phyloP scores from a whole-genome alignment of 164 flowering plant genomes.

The Vitis cinerea region DNA sequence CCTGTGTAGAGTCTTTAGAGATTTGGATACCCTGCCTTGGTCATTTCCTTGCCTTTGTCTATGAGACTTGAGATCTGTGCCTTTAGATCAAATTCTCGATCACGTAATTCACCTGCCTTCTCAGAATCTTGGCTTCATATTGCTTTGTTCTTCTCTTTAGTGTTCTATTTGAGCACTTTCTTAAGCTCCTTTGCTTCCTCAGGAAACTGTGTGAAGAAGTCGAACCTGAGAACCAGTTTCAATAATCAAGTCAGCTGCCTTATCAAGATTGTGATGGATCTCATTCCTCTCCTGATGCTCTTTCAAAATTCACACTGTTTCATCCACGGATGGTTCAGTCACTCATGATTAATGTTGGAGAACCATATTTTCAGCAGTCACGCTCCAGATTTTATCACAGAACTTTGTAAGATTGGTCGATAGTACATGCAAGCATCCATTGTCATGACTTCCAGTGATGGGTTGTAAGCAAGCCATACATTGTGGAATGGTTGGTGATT shows the following conservation, averaged over 20 bases:
- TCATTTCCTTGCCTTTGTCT: no score
- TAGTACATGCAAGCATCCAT: no score
- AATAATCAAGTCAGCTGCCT: slow-evolving; percentile 84
- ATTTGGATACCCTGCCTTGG: no score
- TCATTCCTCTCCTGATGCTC: slow-evolving; percentile 95
- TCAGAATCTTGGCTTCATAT: slow-evolving; percentile 92
- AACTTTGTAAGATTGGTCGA: no score
- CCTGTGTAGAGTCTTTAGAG: no score
- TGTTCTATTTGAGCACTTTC: slow-evolving; percentile 84
- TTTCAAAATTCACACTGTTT: slow-evolving; percentile 76
- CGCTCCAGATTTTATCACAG: no score
- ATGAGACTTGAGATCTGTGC: slow-evolving; percentile 58
- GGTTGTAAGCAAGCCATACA: no score
- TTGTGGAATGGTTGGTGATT: no score
- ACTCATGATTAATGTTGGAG: slow-evolving; percentile 91
- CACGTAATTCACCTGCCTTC: slow-evolving; percentile 86
- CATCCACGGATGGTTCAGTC: slow-evolving; percentile 93
- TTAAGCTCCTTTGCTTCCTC: slow-evolving; percentile 96
- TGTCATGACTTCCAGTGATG: no score
- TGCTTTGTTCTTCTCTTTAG: slow-evolving; percentile 89
- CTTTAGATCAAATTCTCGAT: slow-evolving; percentile 76
- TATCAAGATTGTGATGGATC: slow-evolving; percentile 65
- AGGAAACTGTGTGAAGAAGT: slow-evolving; percentile 91
- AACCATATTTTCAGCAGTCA: slow-evolving; percentile 67
- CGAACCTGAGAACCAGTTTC: slow-evolving; percentile 98